A percentile compares a stretch with the other conserved stretches of the same genome.
Evolutionary conservation across 495 filamentous ascomycete genomes (phyloP).

Genomic region (Amorphotheca resinae): DNA sequence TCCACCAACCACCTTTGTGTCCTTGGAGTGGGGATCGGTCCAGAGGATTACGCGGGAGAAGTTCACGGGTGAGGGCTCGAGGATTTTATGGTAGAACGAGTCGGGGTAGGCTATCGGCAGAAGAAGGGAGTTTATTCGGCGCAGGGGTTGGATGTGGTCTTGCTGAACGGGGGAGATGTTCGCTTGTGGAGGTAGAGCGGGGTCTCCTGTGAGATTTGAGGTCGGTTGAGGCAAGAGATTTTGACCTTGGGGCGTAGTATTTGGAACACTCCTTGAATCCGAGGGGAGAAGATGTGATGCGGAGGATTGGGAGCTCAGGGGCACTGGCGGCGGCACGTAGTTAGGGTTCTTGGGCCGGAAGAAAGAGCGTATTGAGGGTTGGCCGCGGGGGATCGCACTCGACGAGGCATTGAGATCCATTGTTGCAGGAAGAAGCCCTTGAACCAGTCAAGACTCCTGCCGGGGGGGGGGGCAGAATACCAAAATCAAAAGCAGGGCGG

Average conservation of each 20-base stretch:
- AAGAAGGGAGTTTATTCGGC: slow-evolving; percentile 69
- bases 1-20: slow-evolving; percentile 60
- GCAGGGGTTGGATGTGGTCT: slow-evolving; percentile 58
- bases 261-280: background rate
- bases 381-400: slow-evolving; percentile 12
- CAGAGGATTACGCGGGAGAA: slow-evolving; percentile 72
- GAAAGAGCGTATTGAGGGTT: slow-evolving; percentile 40
- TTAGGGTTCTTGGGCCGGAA: slow-evolving; percentile 29
- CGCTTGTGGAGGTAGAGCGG: slow-evolving; percentile 30
- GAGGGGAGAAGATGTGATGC: too few species aligned
- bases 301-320: slow-evolving; percentile 17
- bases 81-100: slow-evolving; percentile 69
- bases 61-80: slow-evolving; percentile 49
- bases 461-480: too few species aligned
- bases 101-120: slow-evolving; percentile 82
- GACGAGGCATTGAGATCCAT: slow-evolving; percentile 12
- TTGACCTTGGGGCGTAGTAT: background rate
- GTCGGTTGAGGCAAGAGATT: background rate
- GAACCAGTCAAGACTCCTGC: background rate
- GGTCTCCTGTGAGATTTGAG: background rate
- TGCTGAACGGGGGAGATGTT: slow-evolving; percentile 46
- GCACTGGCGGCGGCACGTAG: slow-evolving; percentile 30
- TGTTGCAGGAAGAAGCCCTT: background rate
- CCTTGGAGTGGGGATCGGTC: slow-evolving; percentile 33
- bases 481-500: background rate